These are phyloP conservation scores for Xylaria arbuscula DNA, from an alignment of 2,329 filamentous ascomycete species.

Conservation along the genomic window DNA sequence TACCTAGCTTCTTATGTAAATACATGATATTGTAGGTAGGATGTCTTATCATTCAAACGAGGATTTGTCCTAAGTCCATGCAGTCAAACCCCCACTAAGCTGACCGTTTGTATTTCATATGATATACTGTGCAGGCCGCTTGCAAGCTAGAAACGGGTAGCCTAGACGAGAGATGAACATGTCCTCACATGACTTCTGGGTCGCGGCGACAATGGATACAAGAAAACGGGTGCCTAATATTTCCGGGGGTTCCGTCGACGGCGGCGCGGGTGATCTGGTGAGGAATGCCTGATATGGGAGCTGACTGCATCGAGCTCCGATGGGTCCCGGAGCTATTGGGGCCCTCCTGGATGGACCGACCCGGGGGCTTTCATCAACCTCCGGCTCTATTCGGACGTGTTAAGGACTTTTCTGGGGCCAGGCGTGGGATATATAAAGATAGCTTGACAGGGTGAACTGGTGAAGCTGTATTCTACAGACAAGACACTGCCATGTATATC, in stretches of 20 bases:
- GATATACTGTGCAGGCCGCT: neutral
- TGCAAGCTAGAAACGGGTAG: too few relatives aligned
- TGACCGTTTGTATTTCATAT: neutral
- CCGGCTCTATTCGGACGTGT: conserved; percentile 16
- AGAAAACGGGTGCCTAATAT: neutral
- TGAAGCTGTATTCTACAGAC: neutral
- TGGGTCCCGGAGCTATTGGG: conserved; percentile 31
- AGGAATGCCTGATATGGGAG: neutral
- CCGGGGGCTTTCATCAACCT: conserved; percentile 12
- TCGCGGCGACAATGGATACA: conserved; percentile 1
- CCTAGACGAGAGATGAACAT: neutral
- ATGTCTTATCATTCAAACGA: conserved; percentile 3
- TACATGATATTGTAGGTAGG: neutral
- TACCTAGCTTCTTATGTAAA: neutral
- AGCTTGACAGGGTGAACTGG: neutral
- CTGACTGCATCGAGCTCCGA: conserved; percentile 32
- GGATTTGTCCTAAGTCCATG: too few relatives aligned
- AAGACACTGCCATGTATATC: conserved; percentile 24
- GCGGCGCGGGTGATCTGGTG: neutral
- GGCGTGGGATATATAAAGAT: conserved; percentile 17
- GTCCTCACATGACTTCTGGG: neutral
- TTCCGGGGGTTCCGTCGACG: neutral
- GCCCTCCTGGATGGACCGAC: neutral
- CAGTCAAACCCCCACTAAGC: neutral
- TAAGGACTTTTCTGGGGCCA: neutral